phyloP scores from a whole-genome alignment of 2,329 filamentous ascomycete genomes.

The Calonectria fujianensis region DNA sequence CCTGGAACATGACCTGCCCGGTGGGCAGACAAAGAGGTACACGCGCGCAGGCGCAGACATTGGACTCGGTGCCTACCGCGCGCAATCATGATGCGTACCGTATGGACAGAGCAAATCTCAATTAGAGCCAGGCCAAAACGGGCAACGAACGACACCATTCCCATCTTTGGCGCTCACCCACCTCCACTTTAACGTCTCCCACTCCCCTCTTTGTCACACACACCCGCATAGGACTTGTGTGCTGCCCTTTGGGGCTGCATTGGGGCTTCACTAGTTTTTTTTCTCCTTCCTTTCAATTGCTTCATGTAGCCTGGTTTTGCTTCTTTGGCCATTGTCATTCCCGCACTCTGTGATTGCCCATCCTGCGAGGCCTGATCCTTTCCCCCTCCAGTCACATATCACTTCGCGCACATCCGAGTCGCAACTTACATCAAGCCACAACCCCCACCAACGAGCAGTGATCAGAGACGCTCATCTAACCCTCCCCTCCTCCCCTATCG shows the following conservation, averaged over 20 bases:
- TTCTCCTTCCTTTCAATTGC: background rate
- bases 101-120: conserved; percentile 20
- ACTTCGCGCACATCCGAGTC: background rate
- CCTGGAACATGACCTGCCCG: conserved; percentile 35
- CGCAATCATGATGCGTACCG: background rate
- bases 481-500: background rate
- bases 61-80: conserved; percentile 3
- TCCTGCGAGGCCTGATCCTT: background rate
- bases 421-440: conserved; percentile 21
- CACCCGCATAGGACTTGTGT: conserved; percentile 18
- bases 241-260: background rate
- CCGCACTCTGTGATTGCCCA: background rate
- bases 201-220: background rate
- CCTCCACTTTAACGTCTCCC: conserved; percentile 23
- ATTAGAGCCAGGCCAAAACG: conserved; percentile 23
- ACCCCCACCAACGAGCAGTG: background rate
- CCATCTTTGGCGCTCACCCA: conserved; percentile 20
- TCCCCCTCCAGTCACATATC: conserved; percentile 17
- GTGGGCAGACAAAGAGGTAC: conserved; percentile 21
- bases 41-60: background rate
- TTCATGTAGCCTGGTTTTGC: conserved; percentile 18
- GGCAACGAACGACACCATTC: conserved; percentile 25
- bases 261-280: conserved; percentile 12
- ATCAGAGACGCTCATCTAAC: conserved; percentile 22
- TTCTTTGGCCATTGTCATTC: conserved; percentile 4